A percentile compares a stretch with the other conserved stretches of the same genome.
These are phyloP conservation scores for Ustilago shanxiensis DNA, from an alignment of 1,284 basidiomycete species.

Conservation along the genomic window DNA sequence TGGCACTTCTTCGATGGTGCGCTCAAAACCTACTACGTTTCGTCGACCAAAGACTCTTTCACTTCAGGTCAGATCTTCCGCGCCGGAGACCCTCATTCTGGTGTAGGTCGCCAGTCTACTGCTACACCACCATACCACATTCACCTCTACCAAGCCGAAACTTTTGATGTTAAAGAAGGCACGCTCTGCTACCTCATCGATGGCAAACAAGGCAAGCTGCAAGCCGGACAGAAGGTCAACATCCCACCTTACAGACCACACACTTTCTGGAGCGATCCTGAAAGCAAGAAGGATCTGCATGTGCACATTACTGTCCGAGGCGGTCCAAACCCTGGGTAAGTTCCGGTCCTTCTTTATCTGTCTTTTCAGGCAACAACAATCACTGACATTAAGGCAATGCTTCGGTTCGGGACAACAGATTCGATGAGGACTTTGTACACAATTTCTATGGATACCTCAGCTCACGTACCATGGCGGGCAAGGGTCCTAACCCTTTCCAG, in stretches of 20 bases:
- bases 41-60: conserved; percentile 27
- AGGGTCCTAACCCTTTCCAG: conserved; percentile 63
- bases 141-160: conserved; percentile 67
- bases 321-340: conserved; percentile 62
- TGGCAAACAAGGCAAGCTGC: conserved; percentile 62
- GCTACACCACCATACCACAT: conserved; percentile 69
- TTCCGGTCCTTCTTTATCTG: background rate
- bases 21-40: conserved; percentile 48
- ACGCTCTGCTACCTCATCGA: conserved; percentile 68
- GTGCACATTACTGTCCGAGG: conserved; percentile 67
- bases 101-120: conserved; percentile 57
- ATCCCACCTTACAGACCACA: conserved; percentile 66
- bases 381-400: background rate
- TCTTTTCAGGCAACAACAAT: too few relatives aligned
- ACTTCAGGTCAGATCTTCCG: conserved; percentile 66
- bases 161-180: conserved; percentile 65
- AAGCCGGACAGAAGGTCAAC: conserved; percentile 61
- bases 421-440: conserved; percentile 68
- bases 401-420: conserved; percentile 18
- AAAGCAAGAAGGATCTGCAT: conserved; percentile 61
- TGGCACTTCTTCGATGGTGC: conserved; percentile 59
- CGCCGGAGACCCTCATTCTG: conserved; percentile 60
- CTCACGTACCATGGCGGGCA: conserved; percentile 55
- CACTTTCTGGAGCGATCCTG: conserved; percentile 69
- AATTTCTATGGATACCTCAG: conserved; percentile 68